A percentile compares a stretch with the other conserved stretches of the same genome.
phyloP scores from a whole-genome alignment of 2,329 filamentous ascomycete species.

The Dothidotthia symphoricarpi region DNA sequence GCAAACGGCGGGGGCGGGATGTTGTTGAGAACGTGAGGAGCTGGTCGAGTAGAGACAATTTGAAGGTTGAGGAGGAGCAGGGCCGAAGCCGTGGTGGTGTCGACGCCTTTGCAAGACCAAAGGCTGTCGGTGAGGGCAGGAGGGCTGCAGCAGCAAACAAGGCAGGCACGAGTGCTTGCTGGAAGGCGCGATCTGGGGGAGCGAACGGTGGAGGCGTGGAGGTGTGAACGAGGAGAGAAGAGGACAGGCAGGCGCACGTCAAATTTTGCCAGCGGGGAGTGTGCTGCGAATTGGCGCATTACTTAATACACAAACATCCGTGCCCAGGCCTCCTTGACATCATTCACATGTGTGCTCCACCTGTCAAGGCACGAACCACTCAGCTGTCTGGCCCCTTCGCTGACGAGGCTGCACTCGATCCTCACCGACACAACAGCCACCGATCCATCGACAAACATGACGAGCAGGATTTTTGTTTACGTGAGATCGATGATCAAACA shows the following conservation, averaged over 20 bases:
- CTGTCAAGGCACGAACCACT: too few relatives aligned
- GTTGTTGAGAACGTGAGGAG: slow-evolving; percentile 52
- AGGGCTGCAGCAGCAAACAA: slow-evolving; percentile 8
- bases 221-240: slow-evolving; percentile 5
- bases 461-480: too few relatives aligned
- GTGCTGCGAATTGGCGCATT: too few relatives aligned
- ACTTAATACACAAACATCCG: too few relatives aligned
- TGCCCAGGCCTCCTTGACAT: too few relatives aligned
- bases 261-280: too few relatives aligned
- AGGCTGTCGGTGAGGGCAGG: slow-evolving; percentile 29
- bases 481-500: too few relatives aligned
- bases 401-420: too few relatives aligned
- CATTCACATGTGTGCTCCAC: too few relatives aligned
- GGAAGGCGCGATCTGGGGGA: slow-evolving; percentile 5
- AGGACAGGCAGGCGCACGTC: background rate
- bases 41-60: slow-evolving; percentile 48
- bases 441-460: too few relatives aligned
- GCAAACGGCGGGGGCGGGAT: slow-evolving; percentile 46
- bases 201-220: slow-evolving; percentile 5
- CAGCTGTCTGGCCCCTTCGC: too few relatives aligned
- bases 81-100: slow-evolving; percentile 47
- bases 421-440: too few relatives aligned
- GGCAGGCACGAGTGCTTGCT: slow-evolving; percentile 8
- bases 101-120: slow-evolving; percentile 47
- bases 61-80: slow-evolving; percentile 45